Evolutionary conservation across 495 filamentous ascomycete genomes (phyloP).

Genomic region (Ramalina intermedia): DNA sequence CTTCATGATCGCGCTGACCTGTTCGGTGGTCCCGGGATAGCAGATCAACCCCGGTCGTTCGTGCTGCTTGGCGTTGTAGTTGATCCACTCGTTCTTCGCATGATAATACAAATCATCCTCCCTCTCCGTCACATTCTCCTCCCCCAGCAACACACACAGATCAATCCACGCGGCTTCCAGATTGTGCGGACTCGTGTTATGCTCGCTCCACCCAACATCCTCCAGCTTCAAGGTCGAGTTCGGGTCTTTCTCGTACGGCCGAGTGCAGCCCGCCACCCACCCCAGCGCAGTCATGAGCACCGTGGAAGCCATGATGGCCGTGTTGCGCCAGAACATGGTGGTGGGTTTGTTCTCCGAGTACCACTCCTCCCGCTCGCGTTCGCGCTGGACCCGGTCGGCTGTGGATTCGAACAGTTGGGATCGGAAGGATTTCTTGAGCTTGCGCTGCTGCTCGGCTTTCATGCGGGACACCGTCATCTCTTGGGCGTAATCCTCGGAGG

Average conservation of each 20-base stretch:
- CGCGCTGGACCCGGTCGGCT: slow-evolving; percentile 54
- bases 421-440: slow-evolving; percentile 45
- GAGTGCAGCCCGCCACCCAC: slow-evolving; percentile 58
- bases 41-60: slow-evolving; percentile 47
- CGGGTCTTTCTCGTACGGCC: slow-evolving; percentile 39
- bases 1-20: slow-evolving; percentile 61
- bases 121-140: slow-evolving; percentile 69
- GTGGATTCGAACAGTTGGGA: slow-evolving; percentile 83
- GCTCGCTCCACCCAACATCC: slow-evolving; percentile 41
- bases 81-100: slow-evolving; percentile 79
- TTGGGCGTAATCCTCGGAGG: too few species aligned
- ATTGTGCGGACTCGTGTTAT: slow-evolving; percentile 58
- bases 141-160: slow-evolving; percentile 70
- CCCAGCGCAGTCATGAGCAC: slow-evolving; percentile 26
- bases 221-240: slow-evolving; percentile 61
- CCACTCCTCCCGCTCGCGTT: slow-evolving; percentile 54
- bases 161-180: slow-evolving; percentile 91
- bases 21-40: slow-evolving; percentile 49
- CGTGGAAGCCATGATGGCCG: slow-evolving; percentile 50
- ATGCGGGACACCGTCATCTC: too few species aligned
- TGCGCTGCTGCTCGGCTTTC: neutral
- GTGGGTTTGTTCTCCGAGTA: slow-evolving; percentile 43
- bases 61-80: slow-evolving; percentile 42
- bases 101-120: slow-evolving; percentile 53
- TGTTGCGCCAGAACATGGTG: slow-evolving; percentile 38